Base-by-base conservation (phyloP, 1,139 yeast species). In the Pichia sp. region DNA sequence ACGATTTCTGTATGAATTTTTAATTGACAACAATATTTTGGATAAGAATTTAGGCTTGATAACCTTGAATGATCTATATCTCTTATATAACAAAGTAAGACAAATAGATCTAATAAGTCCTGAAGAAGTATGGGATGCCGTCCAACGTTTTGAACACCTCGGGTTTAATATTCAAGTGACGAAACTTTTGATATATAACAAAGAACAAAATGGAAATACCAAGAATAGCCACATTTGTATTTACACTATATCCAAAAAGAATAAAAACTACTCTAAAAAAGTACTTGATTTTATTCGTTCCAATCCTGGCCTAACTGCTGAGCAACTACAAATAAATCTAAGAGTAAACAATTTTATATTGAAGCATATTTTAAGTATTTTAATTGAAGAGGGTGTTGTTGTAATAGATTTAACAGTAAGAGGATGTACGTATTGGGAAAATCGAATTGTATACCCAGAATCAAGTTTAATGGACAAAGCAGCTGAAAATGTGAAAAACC, bases 21-120 rank as follows among this genome's bases (percentile, higher is more conserved):
- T 81, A 3, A 59, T 62, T 7, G 57, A 68, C 27, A 71, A 69
- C 35, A 68, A 76, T 24, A 59, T 75, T 0, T 53, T 78, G 42
- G 69, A 69, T 26, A 66, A 65, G 27, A 73, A 72, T 44, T 81
- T 81, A 39, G 85, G 84, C 1, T 68, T 79, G 16, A 68, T 82
- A n/a, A 71, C 85, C 0, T 56, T 82, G 24, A 72, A 76, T 42
- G 89, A 83, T 56, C 60, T 82, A 26, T 82, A 73, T 62, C 79
- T 82, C 0, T 56, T 77, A 23, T 82, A 79, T 62, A 83, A 82
- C 56, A 71, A 82, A 48, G 73, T 82, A 0, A 68, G 75, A 39
- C 85, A 85, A 2, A 69, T 79, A 4, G 77, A 79, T 35, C 64
- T 80, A 32, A 71, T 82, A 1, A 74, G 85, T 0, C 85, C 89